A percentile compares a stretch with the other conserved stretches of the same genome.
These are phyloP conservation scores for Cutaneotrichosporon spelunceum DNA, from an alignment of 1,284 basidiomycete species.

Conservation along the genomic window DNA sequence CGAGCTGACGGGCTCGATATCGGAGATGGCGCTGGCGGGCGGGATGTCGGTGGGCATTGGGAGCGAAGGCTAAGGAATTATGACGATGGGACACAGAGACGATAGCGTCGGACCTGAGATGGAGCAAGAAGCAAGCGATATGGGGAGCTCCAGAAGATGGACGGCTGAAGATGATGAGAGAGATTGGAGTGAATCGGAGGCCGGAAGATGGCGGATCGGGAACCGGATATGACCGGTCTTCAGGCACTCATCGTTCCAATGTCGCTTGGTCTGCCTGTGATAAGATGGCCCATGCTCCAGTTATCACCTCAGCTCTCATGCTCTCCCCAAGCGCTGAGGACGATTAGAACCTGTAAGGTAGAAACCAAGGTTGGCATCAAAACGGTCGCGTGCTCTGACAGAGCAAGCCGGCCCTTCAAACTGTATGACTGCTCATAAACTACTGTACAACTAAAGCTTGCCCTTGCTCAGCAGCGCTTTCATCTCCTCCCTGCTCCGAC, in stretches of 20 bases:
- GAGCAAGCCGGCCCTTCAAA: neutral
- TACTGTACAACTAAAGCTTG: constrained; percentile 17
- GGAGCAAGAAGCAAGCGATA: neutral
- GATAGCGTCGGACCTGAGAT: neutral
- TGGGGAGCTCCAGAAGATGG: neutral
- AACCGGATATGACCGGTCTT: neutral
- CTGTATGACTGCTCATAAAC: neutral
- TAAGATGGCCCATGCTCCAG: too few species aligned
- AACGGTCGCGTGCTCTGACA: too few species aligned
- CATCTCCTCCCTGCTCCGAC: constrained; percentile 10
- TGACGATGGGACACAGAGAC: neutral
- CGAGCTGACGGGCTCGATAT: neutral
- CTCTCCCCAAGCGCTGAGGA: neutral
- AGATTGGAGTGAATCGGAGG: neutral
- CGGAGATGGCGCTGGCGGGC: too few species aligned
- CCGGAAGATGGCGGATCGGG: neutral
- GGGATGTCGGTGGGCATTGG: neutral
- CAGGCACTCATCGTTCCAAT: neutral
- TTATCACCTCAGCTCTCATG: neutral
- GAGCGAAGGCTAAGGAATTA: neutral
- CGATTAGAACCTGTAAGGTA: too few species aligned
- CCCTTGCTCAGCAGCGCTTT: constrained; percentile 12
- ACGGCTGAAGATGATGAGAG: too few species aligned
- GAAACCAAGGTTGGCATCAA: neutral
- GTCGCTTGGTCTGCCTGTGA: too few species aligned